Evolutionary conservation across 179 eudicot genomes (phyloP), one percentile per base, ranked within the genome.

Genomic region (Monotropa hypopitys): DNA sequence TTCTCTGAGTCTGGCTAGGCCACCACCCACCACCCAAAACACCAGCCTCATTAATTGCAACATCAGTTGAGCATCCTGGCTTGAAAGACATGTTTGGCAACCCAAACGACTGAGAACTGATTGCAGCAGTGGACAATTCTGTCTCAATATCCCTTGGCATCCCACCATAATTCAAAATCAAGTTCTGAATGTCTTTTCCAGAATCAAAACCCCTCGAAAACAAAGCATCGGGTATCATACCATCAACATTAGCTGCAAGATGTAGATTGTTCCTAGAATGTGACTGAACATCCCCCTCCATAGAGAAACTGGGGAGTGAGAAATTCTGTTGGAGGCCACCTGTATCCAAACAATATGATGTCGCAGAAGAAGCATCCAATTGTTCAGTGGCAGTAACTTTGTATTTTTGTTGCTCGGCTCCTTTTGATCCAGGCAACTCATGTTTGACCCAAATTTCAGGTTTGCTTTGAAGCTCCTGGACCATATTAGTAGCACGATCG

Each of bases 191-290:
- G 76, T 91, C 97, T 73, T 91, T 91, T 61, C 95, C 91, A 49
- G 98, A 84, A 83, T 91, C 99, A 82, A 88, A 95, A 73, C 89
- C 99, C 84, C 93, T 90, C 7, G 98, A 93, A 80, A 95, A 76
- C 86, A 95, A 83, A 54, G 98, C 89, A 88, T 95, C 99, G 63
- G 99, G 97, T 18, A 89, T 79, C 84, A 95, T 81, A 77, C 83
- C 84, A 83, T 89, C 92, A 50, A 91, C 81, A 49, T 84, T 82
- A 43, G 88, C 79, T 10, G 86, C 78, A 74, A 86, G 82, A 74
- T 95, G 88, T 74, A 89, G 88, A 85, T 76, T 85, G 59, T 78
- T 88, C 77, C 89, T 83, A 16, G 93, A 79, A 77, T 89, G 90
- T 43, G 97, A 88, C 78, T 93, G 93, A 72, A 91, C 90, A 85